Percentiles rank a stretch among this genome's conserved stretches.
Conservation (phyloP, 2,329 filamentous ascomycete species). For the Diplodia intermedia region DNA sequence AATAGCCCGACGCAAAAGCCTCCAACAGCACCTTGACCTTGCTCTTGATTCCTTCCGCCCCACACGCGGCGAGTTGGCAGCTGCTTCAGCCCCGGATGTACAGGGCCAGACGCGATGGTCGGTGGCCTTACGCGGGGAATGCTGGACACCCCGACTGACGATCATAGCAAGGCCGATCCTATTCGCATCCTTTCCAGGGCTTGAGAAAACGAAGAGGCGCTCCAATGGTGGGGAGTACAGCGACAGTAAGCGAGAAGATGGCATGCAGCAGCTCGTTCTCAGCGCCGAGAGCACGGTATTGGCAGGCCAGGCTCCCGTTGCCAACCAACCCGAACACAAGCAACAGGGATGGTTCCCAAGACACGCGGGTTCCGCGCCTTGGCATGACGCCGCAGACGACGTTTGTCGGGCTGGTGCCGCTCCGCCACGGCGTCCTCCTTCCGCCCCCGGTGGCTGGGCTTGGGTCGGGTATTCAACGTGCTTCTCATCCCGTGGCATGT, state of each 20-base stretch:
- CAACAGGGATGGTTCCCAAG: conserved; percentile 13
- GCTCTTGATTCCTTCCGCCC: conserved; percentile 17
- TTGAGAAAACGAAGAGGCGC: background rate
- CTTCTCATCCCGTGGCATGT: background rate
- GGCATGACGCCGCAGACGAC: conserved; percentile 8
- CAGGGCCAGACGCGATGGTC: background rate
- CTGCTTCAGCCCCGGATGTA: background rate
- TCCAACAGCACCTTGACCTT: conserved; percentile 30
- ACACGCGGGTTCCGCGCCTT: conserved; percentile 22
- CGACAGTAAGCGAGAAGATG: conserved; percentile 10
- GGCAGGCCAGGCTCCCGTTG: background rate
- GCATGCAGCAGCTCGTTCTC: conserved; percentile 15
- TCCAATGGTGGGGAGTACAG: background rate
- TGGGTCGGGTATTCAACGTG: background rate
- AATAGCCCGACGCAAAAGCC: background rate
- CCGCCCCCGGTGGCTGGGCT: conserved; percentile 10
- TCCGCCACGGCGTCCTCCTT: conserved; percentile 15
- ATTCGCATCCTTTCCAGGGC: conserved; percentile 5
- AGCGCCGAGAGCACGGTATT: background rate
- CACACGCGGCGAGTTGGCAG: conserved; percentile 21
- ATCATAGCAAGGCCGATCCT: conserved; percentile 23
- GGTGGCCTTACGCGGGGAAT: conserved; percentile 2
- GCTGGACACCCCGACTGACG: background rate
- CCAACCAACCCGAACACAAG: conserved; percentile 13
- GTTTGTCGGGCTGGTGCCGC: conserved; percentile 7